Percentiles rank a stretch among this genome's conserved stretches.
Conservation (phyloP, 2,329 filamentous ascomycete species). For the Dactylellina drechsleri region DNA sequence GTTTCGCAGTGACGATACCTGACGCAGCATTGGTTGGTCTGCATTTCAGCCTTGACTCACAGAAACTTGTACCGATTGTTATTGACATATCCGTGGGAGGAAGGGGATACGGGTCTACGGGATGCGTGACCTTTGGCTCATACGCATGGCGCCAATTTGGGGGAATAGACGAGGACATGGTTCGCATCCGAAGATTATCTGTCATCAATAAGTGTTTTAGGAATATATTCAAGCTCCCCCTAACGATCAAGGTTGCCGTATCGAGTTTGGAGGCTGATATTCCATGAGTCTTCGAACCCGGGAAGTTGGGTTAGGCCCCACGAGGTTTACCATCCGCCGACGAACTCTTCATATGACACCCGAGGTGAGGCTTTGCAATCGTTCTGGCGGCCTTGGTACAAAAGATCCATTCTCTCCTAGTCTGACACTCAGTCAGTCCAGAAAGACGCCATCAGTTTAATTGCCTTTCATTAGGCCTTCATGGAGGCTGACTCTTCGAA, state of each 20-base stretch:
- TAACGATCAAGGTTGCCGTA: conserved; percentile 37
- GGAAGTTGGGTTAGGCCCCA: conserved; percentile 38
- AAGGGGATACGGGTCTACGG: conserved; percentile 35
- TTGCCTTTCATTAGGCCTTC: conserved; percentile 46
- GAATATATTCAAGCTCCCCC: conserved; percentile 25
- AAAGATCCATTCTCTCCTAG: conserved; percentile 31
- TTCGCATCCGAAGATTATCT: conserved; percentile 48
- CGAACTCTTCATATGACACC: conserved; percentile 42
- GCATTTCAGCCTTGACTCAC: conserved; percentile 53
- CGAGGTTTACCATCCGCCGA: conserved; percentile 31
- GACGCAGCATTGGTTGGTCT: conserved; percentile 47
- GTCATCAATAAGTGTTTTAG: conserved; percentile 52
- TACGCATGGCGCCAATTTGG: conserved; percentile 52
- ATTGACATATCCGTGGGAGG: conserved; percentile 45
- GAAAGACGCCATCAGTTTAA: conserved; percentile 52
- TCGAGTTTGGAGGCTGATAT: conserved; percentile 44
- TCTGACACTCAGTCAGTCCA: conserved; percentile 48
- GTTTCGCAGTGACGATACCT: conserved; percentile 48
- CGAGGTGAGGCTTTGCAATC: conserved; percentile 46
- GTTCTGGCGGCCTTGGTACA: conserved; percentile 41
- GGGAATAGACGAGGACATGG: conserved; percentile 53
- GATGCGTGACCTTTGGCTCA: conserved; percentile 53
- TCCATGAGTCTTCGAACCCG: conserved; percentile 47
- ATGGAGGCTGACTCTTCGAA: conserved; percentile 54
- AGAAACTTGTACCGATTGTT: conserved; percentile 30